phyloP scores from a whole-genome alignment of 164 flowering plant species.

The Liriodendron chinense region DNA sequence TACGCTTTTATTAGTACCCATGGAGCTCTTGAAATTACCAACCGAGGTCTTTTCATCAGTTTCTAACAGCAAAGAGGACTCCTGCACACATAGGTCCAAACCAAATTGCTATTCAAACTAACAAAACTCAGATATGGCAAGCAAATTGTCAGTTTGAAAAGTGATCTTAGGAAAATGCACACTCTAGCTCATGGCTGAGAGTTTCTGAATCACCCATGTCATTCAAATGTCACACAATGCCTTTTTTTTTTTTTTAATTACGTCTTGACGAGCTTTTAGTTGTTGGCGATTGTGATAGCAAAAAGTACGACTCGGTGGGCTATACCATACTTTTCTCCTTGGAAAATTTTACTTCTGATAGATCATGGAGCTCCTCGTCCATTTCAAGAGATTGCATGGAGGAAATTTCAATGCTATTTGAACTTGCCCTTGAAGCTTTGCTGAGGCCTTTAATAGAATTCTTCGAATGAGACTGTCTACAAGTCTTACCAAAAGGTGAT shows the following conservation, averaged over 20 bases:
- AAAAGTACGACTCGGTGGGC: constrained; percentile 33
- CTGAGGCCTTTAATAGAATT: constrained; percentile 24
- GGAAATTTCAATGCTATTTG: constrained; percentile 9
- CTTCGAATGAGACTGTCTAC: constrained; percentile 28
- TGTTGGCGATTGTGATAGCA: constrained; percentile 36
- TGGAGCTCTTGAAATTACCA: constrained; percentile 28
- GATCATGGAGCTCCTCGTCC: constrained; percentile 27
- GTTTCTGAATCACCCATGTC: constrained; percentile 27
- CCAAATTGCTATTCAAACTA: not conserved
- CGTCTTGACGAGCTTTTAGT: constrained; percentile 35
- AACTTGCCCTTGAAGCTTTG: constrained; percentile 24
- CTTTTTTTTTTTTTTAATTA: constrained; percentile 39
- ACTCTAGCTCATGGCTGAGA: constrained; percentile 32
- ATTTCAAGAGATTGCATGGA: constrained; percentile 20
- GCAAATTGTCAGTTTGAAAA: not conserved
- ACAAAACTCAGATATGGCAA: not conserved
- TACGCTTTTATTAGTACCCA: constrained; percentile 49
- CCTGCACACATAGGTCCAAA: constrained; percentile 27
- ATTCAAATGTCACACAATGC: constrained; percentile 18
- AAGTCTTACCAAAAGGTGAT: constrained; percentile 40
- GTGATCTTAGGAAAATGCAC: constrained; percentile 9
- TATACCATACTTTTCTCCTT: constrained; percentile 7
- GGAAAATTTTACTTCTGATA: constrained; percentile 20
- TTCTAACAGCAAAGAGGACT: constrained; percentile 22
- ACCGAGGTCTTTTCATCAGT: constrained; percentile 17